These are phyloP conservation scores for Neckera pumila DNA, from an alignment of 225 moss, liverwort and hornwort species.

Conservation along the genomic window DNA sequence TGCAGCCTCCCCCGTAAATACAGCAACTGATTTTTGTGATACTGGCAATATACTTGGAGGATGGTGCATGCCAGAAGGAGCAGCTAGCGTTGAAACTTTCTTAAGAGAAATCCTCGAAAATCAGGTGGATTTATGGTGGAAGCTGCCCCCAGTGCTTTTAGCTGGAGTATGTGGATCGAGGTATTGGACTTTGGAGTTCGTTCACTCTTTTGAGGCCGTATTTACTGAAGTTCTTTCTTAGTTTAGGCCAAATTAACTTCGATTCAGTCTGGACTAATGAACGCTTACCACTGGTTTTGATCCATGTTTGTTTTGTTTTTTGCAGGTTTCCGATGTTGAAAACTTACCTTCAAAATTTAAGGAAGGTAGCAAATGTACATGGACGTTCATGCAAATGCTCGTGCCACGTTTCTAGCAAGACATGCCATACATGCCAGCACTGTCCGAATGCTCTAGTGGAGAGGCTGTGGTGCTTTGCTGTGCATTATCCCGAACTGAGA, in stretches of 20 bases:
- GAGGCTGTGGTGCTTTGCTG: slow-evolving; percentile 30
- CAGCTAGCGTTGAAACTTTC: not conserved
- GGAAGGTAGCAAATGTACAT: not conserved
- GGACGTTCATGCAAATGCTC: slow-evolving; percentile 13
- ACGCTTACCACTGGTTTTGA: not conserved
- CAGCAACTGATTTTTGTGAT: not conserved
- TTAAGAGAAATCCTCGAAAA: slow-evolving; percentile 10
- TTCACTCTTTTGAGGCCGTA: not conserved
- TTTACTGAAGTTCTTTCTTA: not conserved
- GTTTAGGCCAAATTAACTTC: not conserved
- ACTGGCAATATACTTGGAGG: not conserved
- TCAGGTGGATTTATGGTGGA: slow-evolving; percentile 34
- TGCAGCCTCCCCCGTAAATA: not conserved
- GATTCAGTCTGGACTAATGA: not conserved
- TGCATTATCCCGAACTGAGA: not conserved
- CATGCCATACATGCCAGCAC: not conserved
- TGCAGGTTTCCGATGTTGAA: slow-evolving; percentile 20
- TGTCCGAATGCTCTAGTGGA: slow-evolving; percentile 19
- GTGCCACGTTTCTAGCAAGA: not conserved
- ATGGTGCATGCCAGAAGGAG: not conserved
- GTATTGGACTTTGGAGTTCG: not conserved
- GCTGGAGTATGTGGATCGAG: slow-evolving; percentile 28
- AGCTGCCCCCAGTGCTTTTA: slow-evolving; percentile 25
- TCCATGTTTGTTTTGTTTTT: not conserved
- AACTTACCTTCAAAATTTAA: slow-evolving; percentile 8